Evolutionary conservation across 148 eudicot species (phyloP).

Genomic region (Camellia lanceoleosa): DNA sequence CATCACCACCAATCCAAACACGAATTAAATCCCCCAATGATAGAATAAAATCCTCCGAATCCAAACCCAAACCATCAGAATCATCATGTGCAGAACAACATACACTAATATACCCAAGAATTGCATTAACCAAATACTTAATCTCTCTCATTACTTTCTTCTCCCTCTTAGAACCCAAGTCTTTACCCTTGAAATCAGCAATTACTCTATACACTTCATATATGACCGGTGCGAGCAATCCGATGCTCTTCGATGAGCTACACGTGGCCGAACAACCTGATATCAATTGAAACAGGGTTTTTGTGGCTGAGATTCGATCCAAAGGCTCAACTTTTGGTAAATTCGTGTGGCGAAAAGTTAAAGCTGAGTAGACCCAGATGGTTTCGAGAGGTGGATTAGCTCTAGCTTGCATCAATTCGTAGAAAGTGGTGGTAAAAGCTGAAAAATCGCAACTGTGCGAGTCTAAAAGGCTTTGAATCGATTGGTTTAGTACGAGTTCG

Average conservation of each 20-base stretch:
- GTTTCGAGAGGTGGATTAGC: slow-evolving; percentile 49
- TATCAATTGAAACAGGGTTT: slow-evolving; percentile 36
- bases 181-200: slow-evolving; percentile 25
- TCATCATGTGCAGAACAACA: slow-evolving; percentile 28
- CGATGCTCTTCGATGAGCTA: slow-evolving; percentile 32
- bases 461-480: slow-evolving; percentile 27
- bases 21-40: slow-evolving; percentile 43
- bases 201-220: slow-evolving; percentile 31
- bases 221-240: slow-evolving; percentile 43
- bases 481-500: slow-evolving; percentile 29
- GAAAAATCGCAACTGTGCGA: slow-evolving; percentile 15
- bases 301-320: slow-evolving; percentile 27
- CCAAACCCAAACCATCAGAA: slow-evolving; percentile 11
- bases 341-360: slow-evolving; percentile 20
- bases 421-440: slow-evolving; percentile 23
- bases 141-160: slow-evolving; percentile 44
- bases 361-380: slow-evolving; percentile 50
- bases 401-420: slow-evolving; percentile 34
- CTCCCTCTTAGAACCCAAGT: slow-evolving; percentile 36
- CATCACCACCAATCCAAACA: slow-evolving; percentile 40
- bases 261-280: slow-evolving; percentile 39
- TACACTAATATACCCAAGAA: slow-evolving; percentile 40
- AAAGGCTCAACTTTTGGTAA: slow-evolving; percentile 19
- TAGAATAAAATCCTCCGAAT: slow-evolving; percentile 24
- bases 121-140: slow-evolving; percentile 35